Evolutionary conservation across 208 protist genomes (phyloP).

Genomic region (Leishmania lainsoni): DNA sequence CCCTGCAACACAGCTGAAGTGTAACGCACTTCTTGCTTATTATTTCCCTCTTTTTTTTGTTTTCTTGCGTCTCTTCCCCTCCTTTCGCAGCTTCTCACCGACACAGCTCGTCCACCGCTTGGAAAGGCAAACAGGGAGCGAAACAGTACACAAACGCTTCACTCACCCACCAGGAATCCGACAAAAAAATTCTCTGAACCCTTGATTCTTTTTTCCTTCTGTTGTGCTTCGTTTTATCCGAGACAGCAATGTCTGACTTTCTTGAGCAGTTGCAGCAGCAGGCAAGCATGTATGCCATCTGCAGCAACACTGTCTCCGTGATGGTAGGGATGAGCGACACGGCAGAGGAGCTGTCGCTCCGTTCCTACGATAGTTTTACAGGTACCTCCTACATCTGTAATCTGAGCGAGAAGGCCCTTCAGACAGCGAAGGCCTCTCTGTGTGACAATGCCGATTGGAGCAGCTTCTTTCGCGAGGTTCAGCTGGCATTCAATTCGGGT

Average conservation of each 20-base stretch:
- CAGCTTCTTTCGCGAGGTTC: slow-evolving; percentile 66
- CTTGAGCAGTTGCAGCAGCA: slow-evolving; percentile 56
- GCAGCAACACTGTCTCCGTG: slow-evolving; percentile 41
- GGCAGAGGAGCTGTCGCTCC: slow-evolving; percentile 55
- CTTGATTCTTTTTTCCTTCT: not conserved
- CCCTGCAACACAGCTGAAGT: not conserved
- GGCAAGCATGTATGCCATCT: slow-evolving; percentile 53
- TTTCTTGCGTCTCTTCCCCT: not conserved
- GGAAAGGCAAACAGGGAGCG: not conserved
- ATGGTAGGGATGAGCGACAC: slow-evolving; percentile 66
- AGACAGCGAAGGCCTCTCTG: slow-evolving; percentile 34
- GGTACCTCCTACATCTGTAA: slow-evolving; percentile 54
- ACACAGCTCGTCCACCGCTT: not conserved
- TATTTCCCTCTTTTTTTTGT: not conserved
- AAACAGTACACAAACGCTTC: not conserved
- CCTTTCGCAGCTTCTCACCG: not conserved
- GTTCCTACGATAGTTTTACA: slow-evolving; percentile 37
- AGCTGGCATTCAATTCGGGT: slow-evolving; percentile 45
- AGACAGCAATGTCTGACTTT: slow-evolving; percentile 36
- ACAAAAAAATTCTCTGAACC: not conserved
- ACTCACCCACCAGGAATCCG: not conserved
- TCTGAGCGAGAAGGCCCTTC: slow-evolving; percentile 51
- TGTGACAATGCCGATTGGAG: slow-evolving; percentile 51
- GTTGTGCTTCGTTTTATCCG: not conserved
- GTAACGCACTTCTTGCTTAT: not conserved